Evolutionary conservation across 495 filamentous ascomycete genomes (phyloP), one percentile per base, ranked within the genome.

Genomic region (Cercophora samala): DNA sequence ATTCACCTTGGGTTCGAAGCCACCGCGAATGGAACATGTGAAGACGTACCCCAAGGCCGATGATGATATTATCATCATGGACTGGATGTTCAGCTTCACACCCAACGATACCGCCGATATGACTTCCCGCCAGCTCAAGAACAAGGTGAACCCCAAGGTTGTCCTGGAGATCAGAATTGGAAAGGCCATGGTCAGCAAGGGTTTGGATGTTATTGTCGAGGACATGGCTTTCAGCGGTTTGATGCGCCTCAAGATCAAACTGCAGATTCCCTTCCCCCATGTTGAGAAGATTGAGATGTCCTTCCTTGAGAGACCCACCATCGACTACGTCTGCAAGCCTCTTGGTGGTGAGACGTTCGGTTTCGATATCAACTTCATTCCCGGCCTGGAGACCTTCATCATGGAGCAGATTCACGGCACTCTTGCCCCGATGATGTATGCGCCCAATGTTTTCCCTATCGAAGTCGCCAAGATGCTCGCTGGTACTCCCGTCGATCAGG

Each of bases 71-170:
- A 91, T 99, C 54, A 85, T 98, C 64, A 99, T 98, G 96, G 95
- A 99, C 74, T 99, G 95, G 95, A 93, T 96, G 70, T 98, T 99
- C 79, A 97, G 93, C 80, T 99, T 99, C 78, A 98, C 91, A 0
- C 95, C 95, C 9, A 97, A 94, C 70, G 95, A 99, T 76, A 90
- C 84, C 11, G 87, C 90, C 66, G 95, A 99, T 78, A 83, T 99
- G 84, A 99, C 95, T 5, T 81, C 88, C 22, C 88, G 90, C 56
- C 95, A 99, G 73, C 76, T 96, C 69, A 95, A 92, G 80, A 91
- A 94, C 78, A 97, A 96, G 80, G 84, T 97, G 76, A 97, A 99
- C 75, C 95, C 95, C 68, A 99, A 98, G 79, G 85, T 99, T 66
- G 90, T 97, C 5, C 84, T 99, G 11, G 95, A 98, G 75, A 90